Evolutionary conservation across 768 basidiomycete species (phyloP).

Genomic region (Tricholoma terreum): DNA sequence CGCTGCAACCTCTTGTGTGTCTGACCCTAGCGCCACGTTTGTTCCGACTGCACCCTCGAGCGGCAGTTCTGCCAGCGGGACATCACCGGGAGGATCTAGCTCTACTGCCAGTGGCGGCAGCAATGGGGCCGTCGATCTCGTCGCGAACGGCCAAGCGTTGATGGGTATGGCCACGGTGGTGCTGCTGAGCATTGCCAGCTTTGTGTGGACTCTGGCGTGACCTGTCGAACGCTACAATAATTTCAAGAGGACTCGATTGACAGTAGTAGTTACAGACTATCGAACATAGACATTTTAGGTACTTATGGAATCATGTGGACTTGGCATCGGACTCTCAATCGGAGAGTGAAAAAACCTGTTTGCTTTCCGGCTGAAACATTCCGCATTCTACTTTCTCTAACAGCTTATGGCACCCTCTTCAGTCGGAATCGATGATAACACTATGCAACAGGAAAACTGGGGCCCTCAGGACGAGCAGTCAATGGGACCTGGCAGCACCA

Average conservation of each 20-base stretch:
- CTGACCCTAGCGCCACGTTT: constrained; percentile 61
- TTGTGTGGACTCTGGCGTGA: constrained; percentile 41
- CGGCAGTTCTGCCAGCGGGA: constrained; percentile 18
- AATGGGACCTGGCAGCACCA: constrained; percentile 39
- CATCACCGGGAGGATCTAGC: constrained; percentile 9
- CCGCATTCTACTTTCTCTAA: constrained; percentile 3
- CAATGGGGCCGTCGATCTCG: constrained; percentile 15
- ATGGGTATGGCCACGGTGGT: constrained; percentile 34
- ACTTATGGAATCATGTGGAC: too few species aligned
- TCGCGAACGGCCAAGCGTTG: constrained; percentile 30
- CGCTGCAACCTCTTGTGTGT: constrained; percentile 64
- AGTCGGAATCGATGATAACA: constrained; percentile 26
- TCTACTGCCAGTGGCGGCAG: constrained; percentile 17
- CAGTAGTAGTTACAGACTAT: too few species aligned
- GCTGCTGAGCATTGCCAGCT: constrained; percentile 37
- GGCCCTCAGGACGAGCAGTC: constrained; percentile 46
- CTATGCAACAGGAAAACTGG: constrained; percentile 46
- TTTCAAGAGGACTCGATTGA: not conserved
- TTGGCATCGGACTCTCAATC: constrained; percentile 13
- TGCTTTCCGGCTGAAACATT: not conserved
- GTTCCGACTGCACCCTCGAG: constrained; percentile 47
- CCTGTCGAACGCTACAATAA: not conserved
- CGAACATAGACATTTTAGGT: too few species aligned
- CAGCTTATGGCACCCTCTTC: constrained; percentile 15
- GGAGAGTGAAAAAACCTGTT: constrained; percentile 15